Evolutionary conservation across 306 rosid species (phyloP).

Genomic region (Sicyos edulis): DNA sequence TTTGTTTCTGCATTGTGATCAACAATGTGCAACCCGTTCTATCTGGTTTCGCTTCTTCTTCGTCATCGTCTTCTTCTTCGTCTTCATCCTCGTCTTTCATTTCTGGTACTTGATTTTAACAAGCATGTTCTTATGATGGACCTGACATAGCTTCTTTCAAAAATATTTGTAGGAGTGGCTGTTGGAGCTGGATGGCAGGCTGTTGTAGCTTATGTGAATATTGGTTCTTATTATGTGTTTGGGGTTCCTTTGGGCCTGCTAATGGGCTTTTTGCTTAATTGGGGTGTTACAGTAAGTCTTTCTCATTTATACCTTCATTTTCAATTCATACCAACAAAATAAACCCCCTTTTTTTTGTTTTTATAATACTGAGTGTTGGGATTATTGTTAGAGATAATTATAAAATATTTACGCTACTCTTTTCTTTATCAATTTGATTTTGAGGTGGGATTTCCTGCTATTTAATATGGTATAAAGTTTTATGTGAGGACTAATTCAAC

Average conservation of each 20-base stretch:
- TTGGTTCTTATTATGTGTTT: slow-evolving; percentile 60
- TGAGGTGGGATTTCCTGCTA: too few relatives aligned
- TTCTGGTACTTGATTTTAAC: not conserved
- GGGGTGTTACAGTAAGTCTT: slow-evolving; percentile 46
- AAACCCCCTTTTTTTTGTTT: too few relatives aligned
- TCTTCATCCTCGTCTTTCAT: too few relatives aligned
- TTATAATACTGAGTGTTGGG: too few relatives aligned
- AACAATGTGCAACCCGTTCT: slow-evolving; percentile 80
- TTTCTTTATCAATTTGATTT: too few relatives aligned
- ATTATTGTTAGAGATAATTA: too few relatives aligned
- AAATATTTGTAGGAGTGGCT: slow-evolving; percentile 51
- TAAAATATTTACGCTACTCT: too few relatives aligned
- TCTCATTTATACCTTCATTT: not conserved
- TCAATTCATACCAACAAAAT: not conserved
- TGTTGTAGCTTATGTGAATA: slow-evolving; percentile 58
- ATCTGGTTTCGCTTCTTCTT: slow-evolving; percentile 35
- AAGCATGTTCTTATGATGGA: not conserved
- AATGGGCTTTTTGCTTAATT: slow-evolving; percentile 41
- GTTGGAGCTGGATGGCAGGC: slow-evolving; percentile 92
- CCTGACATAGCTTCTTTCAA: not conserved
- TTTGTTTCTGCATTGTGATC: slow-evolving; percentile 59
- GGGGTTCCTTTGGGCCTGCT: slow-evolving; percentile 72
- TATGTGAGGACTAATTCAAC: too few relatives aligned
- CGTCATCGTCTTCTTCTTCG: too few relatives aligned
- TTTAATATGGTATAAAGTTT: too few relatives aligned